phyloP scores from a whole-genome alignment of 257 asterid genomes.

The Solanum raphanifolium region DNA sequence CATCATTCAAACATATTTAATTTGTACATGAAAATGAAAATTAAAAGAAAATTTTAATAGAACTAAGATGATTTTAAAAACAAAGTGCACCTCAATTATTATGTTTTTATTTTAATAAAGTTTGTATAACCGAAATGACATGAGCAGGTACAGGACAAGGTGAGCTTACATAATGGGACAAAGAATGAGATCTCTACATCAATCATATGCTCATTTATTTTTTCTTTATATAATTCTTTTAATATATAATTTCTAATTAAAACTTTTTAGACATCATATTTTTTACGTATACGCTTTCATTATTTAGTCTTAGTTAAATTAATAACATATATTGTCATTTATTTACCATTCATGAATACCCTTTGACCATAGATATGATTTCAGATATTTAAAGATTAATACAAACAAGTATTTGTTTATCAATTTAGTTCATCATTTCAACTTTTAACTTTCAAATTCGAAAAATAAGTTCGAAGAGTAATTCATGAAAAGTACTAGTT shows the following conservation, averaged over 20 bases:
- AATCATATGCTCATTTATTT: not conserved
- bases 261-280: too few relatives aligned
- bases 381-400: too few relatives aligned
- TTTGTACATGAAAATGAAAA: not conserved
- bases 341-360: not conserved
- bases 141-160: not conserved
- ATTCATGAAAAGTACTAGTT: too few relatives aligned
- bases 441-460: not conserved
- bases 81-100: not conserved
- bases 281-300: too few relatives aligned
- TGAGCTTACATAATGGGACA: not conserved
- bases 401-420: not conserved
- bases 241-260: too few relatives aligned
- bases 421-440: not conserved
- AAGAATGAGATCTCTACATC: not conserved
- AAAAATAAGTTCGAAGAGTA: too few relatives aligned
- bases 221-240: too few relatives aligned
- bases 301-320: not conserved
- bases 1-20: not conserved
- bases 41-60: not conserved
- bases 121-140: not conserved
- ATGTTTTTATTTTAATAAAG: not conserved
- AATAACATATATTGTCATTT: not conserved
- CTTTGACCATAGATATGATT: not conserved
- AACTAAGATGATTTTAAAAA: not conserved